These are phyloP conservation scores for Cyberlindnera maritima DNA, from an alignment of 805 yeast genomes.

Conservation along the genomic window DNA sequence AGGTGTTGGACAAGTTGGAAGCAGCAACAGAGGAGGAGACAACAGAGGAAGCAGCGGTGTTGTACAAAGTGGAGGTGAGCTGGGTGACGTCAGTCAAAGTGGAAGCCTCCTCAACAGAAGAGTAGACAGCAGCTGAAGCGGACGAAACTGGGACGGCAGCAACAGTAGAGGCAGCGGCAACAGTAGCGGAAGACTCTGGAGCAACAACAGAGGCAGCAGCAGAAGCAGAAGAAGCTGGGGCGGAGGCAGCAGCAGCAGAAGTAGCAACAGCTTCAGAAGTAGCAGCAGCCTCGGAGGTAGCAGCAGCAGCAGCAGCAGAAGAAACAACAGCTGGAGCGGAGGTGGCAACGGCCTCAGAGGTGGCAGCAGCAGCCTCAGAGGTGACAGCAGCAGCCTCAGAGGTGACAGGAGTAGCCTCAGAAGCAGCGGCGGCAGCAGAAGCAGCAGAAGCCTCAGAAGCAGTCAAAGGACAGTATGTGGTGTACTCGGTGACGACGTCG, in stretches of 20 bases:
- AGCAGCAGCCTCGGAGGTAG: neutral
- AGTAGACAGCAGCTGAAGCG: neutral
- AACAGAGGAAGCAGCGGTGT: neutral
- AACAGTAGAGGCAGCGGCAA: neutral
- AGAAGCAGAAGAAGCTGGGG: neutral
- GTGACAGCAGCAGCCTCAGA: neutral
- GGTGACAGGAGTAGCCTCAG: neutral
- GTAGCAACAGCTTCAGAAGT: neutral
- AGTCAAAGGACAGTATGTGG: conserved; percentile 20
- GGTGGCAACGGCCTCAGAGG: neutral
- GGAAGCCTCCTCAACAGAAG: conserved; percentile 1
- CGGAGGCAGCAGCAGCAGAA: conserved; percentile 1
- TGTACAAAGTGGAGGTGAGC: conserved; percentile 9
- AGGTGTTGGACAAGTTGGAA: conserved; percentile 4
- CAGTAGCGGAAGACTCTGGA: neutral
- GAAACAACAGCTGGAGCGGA: neutral
- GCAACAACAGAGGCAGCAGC: neutral
- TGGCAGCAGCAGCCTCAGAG: neutral
- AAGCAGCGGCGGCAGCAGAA: neutral
- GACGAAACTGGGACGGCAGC: conserved; percentile 1
- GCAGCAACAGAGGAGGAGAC: conserved; percentile 1
- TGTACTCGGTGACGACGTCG: conserved; percentile 9
- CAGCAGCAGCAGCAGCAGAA: neutral
- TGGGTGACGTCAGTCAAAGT: conserved; percentile 6
- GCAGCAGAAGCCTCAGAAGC: conserved; percentile 20